Conservation (phyloP, 202 grass and related monocot genomes). For the Elaeis oleifera region DNA sequence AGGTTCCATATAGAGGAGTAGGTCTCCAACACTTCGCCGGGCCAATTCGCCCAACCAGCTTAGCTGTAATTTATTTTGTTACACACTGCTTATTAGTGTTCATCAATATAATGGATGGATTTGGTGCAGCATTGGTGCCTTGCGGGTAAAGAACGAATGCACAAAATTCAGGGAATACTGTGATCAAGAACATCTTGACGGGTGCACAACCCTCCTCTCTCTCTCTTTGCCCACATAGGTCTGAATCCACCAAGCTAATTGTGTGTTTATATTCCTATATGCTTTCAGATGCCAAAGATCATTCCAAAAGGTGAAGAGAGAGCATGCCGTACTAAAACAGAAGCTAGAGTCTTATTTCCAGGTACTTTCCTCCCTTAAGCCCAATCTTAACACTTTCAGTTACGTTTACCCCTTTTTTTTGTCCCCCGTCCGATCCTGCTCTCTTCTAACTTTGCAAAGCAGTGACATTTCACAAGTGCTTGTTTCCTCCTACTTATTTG, state of each 20-base stretch:
- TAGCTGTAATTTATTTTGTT: not conserved
- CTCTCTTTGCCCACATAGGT: not conserved
- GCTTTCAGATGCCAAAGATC: constrained; percentile 61
- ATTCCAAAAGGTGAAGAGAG: constrained; percentile 87
- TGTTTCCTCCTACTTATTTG: constrained; percentile 3
- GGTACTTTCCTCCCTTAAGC: constrained; percentile 26
- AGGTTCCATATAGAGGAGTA: too few relatives aligned
- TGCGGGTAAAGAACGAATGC: constrained; percentile 90
- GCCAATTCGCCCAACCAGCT: too few relatives aligned
- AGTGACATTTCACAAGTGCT: not conserved
- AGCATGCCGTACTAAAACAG: constrained; percentile 59
- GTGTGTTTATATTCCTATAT: constrained; percentile 16
- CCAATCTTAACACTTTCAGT: not conserved
- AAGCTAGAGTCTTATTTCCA: constrained; percentile 98
- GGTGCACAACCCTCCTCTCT: constrained; percentile 28
- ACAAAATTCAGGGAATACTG: constrained; percentile 63
- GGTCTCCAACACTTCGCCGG: too few relatives aligned
- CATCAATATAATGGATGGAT: not conserved
- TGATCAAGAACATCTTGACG: constrained; percentile 57
- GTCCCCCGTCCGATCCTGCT: too few relatives aligned
- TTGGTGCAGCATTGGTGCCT: constrained; percentile 89
- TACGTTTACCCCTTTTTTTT: too few relatives aligned
- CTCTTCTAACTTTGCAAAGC: too few relatives aligned
- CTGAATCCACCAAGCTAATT: not conserved
- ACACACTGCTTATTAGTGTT: constrained; percentile 17